Conservation (phyloP, 805 yeast species). For the Yarrowia bubula region DNA sequence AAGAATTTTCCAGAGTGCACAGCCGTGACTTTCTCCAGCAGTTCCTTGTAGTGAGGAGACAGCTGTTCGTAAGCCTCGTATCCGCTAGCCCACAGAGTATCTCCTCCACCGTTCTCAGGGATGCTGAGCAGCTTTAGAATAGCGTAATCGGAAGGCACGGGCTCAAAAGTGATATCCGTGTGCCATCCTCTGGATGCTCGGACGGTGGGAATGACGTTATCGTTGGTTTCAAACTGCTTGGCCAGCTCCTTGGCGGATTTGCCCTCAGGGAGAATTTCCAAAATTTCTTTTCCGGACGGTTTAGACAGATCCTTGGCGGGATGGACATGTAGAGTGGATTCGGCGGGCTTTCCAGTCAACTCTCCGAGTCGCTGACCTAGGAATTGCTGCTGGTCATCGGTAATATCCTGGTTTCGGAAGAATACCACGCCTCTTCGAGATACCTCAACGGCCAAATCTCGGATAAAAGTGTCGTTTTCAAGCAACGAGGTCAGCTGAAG, state of each 20-base stretch:
- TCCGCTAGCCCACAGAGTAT: slow-evolving; percentile 60
- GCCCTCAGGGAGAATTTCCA: slow-evolving; percentile 54
- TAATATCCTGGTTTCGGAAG: slow-evolving; percentile 13
- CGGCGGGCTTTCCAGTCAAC: background rate
- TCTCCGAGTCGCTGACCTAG: slow-evolving; percentile 1
- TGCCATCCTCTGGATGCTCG: slow-evolving; percentile 42
- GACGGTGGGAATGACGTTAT: background rate
- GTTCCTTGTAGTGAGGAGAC: slow-evolving; percentile 55
- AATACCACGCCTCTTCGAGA: slow-evolving; percentile 12
- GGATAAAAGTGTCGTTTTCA: slow-evolving; percentile 33
- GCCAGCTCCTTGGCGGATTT: background rate
- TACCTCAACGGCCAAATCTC: slow-evolving; percentile 30
- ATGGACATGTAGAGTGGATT: background rate
- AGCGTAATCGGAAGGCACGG: slow-evolving; percentile 52
- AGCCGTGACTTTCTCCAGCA: slow-evolving; percentile 54
- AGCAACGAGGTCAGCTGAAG: slow-evolving; percentile 35
- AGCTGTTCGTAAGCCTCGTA: slow-evolving; percentile 63
- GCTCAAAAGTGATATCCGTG: slow-evolving; percentile 55
- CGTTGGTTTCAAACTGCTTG: background rate
- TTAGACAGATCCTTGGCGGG: slow-evolving; percentile 10
- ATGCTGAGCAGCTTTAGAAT: slow-evolving; percentile 49
- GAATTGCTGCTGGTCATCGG: slow-evolving; percentile 1
- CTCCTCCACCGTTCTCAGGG: slow-evolving; percentile 61
- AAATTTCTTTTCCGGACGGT: slow-evolving; percentile 53
- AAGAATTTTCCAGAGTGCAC: slow-evolving; percentile 50